Base-by-base conservation (phyloP, 2,329 filamentous ascomycete species). In the Aspergillus fischeri region DNA sequence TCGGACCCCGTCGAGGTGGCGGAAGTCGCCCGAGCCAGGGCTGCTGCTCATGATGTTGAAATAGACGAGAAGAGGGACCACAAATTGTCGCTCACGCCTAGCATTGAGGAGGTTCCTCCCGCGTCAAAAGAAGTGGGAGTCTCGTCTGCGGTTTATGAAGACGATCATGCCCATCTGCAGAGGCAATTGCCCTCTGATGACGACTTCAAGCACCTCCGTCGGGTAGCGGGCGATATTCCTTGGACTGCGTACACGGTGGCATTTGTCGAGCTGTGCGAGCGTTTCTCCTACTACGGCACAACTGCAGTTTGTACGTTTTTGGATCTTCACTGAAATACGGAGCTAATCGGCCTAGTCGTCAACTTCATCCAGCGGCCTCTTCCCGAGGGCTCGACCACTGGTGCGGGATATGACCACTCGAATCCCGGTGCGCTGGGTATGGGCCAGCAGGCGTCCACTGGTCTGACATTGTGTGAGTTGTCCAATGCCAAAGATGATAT, bases 231-330 rank as follows among this genome's bases (percentile, higher is more conserved):
- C 10, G 57, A 61, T 2, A 83, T 91, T 59, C 85, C 86, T 51
- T 86, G 82, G 81, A 76, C 80, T 54, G 82, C 87, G 57, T 91
- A 85, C 75, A 86, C 85, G 27, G 83, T 92, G 58, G 87, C 86
- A 50, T 85, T 90, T 60, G 84, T 89, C 58, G 89, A 92, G 74
- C 77, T 90, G 56, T 89, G 86, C 75, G 89, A 92, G 76, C 86
- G 88, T 51, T 90, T 90, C 75, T 88, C 86, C 14, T 92, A 90
- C 82, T 91, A 91, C 67, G 89, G 88, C 54, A 86, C 86, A 4
- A 82, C 84, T 47, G 81, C 86, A 28, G 78, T 89, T 41, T 89
- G 86, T 82, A 78, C 61, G 78, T 77, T 14, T 44, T 55, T 9
- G n/a, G 11, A 41, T 25, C 28, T 14, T 20, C 14, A 49, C 2